These are phyloP conservation scores for Xylaria venustula DNA, from an alignment of 495 filamentous ascomycete species.

Conservation along the genomic window DNA sequence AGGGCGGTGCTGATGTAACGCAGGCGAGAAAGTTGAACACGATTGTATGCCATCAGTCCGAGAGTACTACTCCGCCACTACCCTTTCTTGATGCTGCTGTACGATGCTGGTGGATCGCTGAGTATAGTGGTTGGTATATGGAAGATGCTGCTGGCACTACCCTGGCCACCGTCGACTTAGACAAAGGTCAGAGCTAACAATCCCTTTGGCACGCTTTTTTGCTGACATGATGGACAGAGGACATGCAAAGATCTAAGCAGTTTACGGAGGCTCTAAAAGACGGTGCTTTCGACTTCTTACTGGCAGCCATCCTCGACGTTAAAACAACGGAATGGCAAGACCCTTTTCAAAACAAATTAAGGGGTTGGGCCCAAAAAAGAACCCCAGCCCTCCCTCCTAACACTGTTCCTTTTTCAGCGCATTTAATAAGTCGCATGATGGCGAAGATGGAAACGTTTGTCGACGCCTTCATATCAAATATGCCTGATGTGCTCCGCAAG, in stretches of 20 bases:
- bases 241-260: conserved; percentile 62
- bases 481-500: conserved; percentile 85
- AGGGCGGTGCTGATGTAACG: conserved; percentile 54
- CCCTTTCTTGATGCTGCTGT: conserved; percentile 73
- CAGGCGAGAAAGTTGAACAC: conserved; percentile 68
- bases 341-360: conserved; percentile 68
- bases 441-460: conserved; percentile 78
- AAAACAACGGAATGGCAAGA: conserved; percentile 74
- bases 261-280: conserved; percentile 80
- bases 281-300: conserved; percentile 86
- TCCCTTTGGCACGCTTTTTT: not conserved
- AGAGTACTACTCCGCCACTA: conserved; percentile 66
- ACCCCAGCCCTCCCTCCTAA: conserved; percentile 65
- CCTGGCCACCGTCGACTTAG: conserved; percentile 52
- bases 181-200: conserved; percentile 32
- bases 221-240: conserved; percentile 46
- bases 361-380: conserved; percentile 74
- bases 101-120: conserved; percentile 78
- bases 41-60: conserved; percentile 60
- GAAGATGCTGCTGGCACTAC: conserved; percentile 59
- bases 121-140: conserved; percentile 86
- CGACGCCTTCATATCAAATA: conserved; percentile 89
- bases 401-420: conserved; percentile 55
- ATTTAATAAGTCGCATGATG: conserved; percentile 69
- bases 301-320: conserved; percentile 78